phyloP scores from a whole-genome alignment of 495 filamentous ascomycete species.

The Massariosphaeria phaeospora region DNA sequence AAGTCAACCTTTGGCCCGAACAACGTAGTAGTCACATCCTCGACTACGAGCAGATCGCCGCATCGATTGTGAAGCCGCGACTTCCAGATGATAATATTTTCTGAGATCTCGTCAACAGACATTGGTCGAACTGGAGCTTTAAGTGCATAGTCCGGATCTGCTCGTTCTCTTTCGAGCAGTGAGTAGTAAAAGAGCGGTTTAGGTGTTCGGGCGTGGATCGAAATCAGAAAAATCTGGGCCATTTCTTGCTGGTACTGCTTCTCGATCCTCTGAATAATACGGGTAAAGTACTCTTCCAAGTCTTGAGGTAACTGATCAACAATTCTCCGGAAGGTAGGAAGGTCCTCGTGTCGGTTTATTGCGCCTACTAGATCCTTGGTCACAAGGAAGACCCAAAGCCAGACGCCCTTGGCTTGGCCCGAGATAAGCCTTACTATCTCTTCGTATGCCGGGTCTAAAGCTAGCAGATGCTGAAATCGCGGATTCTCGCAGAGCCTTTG shows the following conservation, averaged over 20 bases:
- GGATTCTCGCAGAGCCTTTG: neutral
- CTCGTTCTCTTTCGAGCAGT: neutral
- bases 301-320: neutral
- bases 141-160: neutral
- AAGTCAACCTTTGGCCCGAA: neutral
- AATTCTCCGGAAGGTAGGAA: neutral
- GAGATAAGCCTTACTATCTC: neutral
- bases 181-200: neutral
- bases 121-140: neutral
- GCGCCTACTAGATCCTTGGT: neutral
- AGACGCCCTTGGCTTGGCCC: neutral
- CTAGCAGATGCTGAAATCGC: neutral
- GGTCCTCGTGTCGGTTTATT: neutral
- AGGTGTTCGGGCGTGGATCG: neutral
- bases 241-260: neutral
- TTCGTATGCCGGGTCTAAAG: neutral
- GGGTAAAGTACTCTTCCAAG: neutral
- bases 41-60: neutral
- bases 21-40: neutral
- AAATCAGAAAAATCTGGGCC: neutral
- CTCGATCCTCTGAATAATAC: neutral
- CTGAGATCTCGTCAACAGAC: neutral
- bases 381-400: slow-evolving; percentile 4
- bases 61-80: neutral
- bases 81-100: neutral